These are phyloP conservation scores for Penicillium sp. DNA, from an alignment of 2,329 filamentous ascomycete genomes.

Conservation along the genomic window DNA sequence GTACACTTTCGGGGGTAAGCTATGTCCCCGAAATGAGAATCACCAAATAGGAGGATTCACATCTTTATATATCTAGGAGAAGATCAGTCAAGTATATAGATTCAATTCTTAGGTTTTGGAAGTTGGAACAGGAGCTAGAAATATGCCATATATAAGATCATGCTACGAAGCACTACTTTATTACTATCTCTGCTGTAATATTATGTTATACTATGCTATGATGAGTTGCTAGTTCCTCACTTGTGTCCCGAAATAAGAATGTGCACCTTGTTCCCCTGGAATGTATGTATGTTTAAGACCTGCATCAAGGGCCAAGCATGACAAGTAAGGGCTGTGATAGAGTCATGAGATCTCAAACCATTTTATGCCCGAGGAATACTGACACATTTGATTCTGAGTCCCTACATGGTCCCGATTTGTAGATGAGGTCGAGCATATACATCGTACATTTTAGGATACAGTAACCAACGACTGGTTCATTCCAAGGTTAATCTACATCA, in stretches of 20 bases:
- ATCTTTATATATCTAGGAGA: not conserved
- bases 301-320: slow-evolving; percentile 14
- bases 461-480: not conserved
- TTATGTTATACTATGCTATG: too few species aligned
- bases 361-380: not conserved
- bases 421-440: not conserved
- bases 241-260: not conserved
- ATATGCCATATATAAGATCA: not conserved
- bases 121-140: not conserved
- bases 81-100: not conserved
- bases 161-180: not conserved
- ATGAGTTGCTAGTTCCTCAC: too few species aligned
- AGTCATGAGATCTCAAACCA: not conserved
- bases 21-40: not conserved
- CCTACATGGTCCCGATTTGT: not conserved
- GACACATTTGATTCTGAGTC: not conserved
- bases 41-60: not conserved
- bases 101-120: not conserved
- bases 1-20: not conserved
- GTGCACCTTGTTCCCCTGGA: slow-evolving; percentile 4
- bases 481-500: not conserved
- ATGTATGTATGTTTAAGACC: slow-evolving; percentile 8
- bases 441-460: not conserved
- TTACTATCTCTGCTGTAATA: not conserved
- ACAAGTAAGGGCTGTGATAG: slow-evolving; percentile 3